These are phyloP conservation scores for Auxenochlorella protothecoides DNA, from an alignment of 139 green algal genomes.

Conservation along the genomic window DNA sequence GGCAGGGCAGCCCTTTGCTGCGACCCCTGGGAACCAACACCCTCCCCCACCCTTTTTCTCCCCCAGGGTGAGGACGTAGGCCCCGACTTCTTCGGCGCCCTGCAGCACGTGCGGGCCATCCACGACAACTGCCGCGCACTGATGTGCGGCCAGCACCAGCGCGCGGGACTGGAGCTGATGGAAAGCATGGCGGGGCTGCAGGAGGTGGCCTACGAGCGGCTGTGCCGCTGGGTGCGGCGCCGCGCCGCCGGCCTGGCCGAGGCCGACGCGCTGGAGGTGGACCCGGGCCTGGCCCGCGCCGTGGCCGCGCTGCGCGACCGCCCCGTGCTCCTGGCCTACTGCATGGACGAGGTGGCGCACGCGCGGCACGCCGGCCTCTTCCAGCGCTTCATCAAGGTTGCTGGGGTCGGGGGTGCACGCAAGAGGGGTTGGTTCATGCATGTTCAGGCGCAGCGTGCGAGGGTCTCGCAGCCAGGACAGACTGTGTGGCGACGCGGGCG, in stretches of 20 bases:
- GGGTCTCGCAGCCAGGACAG: no score
- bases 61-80: constrained; percentile 45
- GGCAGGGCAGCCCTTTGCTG: no score
- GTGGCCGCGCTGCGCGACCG: constrained; percentile 65
- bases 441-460: no score
- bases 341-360: constrained; percentile 78
- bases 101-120: constrained; percentile 75
- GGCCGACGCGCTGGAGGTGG: constrained; percentile 76
- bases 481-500: no score
- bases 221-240: constrained; percentile 64
- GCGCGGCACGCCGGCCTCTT: constrained; percentile 87
- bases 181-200: constrained; percentile 88
- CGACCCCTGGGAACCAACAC: no score
- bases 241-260: constrained; percentile 51
- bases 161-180: constrained; percentile 95
- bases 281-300: constrained; percentile 62
- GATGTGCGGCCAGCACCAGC: constrained; percentile 81
- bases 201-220: constrained; percentile 86
- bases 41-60: not conserved
- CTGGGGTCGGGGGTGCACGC: no score
- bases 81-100: constrained; percentile 76
- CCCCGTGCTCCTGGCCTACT: constrained; percentile 93
- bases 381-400: constrained; percentile 46
- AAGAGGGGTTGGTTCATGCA: no score
- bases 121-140: constrained; percentile 87